Evolutionary conservation across 1,284 basidiomycete species (phyloP), one percentile per base, ranked within the genome.

Genomic region (Puccinia polysora): DNA sequence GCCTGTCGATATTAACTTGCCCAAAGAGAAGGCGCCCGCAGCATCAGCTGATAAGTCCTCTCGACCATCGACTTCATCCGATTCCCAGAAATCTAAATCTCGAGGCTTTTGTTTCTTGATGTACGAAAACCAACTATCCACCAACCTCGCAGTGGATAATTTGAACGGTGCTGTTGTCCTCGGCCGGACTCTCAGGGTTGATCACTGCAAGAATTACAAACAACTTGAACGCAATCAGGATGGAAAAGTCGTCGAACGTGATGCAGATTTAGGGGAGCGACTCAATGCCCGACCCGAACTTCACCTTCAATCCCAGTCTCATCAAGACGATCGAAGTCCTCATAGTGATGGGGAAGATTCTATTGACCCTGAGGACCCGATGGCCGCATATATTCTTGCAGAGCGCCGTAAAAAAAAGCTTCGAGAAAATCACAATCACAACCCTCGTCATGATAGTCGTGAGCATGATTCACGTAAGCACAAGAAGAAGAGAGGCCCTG

Each of bases 101-200:
- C 86, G 84, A 76, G 96, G 96, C 0, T 99, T 98, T 79, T 94
- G 87, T 2, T 99, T 97, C 81, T 83, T 98, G 74, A 97, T 98
- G 94, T 99, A 97, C 81, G 91, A 96, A 81, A 93, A 99, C 81
- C 96, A 99, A 81, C 86, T 91, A 56, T 94, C 90, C 71, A 99
- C 96, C 2, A 82, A 97, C 64, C 84, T 99, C 45, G 96, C 96
- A 4, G 95, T 99, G 75, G 96, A 99, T 82, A 99, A 98, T 81
- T 85, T 99, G 80, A 97, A 97, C 78, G 96, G 96, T 38, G 89
- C 92, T 49, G 86, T 87, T 75, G 88, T 98, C 49, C 82, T 97
- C 32, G 91, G 89, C 5, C 84, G 88, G 76, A 95, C 87, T 2
- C 81, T 97, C 56, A 86, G 92, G 28, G 93, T 83, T 56, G 96